Evolutionary conservation across 2,329 filamentous ascomycete genomes (phyloP).

Genomic region (Hirsutella minnesotensis): DNA sequence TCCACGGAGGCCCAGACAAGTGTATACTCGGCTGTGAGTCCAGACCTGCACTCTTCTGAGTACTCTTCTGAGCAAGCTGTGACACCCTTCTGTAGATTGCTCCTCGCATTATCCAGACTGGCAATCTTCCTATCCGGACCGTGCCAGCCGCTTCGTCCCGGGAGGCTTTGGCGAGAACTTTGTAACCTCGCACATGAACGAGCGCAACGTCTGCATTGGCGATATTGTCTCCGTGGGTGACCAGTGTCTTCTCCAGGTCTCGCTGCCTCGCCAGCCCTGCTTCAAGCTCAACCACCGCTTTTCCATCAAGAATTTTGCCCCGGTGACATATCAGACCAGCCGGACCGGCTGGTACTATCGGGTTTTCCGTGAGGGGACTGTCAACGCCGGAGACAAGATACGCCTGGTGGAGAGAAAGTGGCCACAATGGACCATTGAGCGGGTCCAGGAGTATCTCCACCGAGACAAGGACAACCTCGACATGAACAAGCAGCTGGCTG

Average conservation of each 20-base stretch:
- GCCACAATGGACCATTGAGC: conserved; percentile 51
- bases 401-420: conserved; percentile 40
- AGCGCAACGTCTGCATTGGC: conserved; percentile 54
- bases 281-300: conserved; percentile 61
- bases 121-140: conserved; percentile 38
- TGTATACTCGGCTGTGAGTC: conserved; percentile 45
- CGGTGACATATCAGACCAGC: conserved; percentile 25
- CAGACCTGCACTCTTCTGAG: not conserved
- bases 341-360: conserved; percentile 50
- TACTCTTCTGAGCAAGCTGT: not conserved
- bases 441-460: conserved; percentile 51
- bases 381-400: conserved; percentile 45
- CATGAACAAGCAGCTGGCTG: conserved; percentile 40
- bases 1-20: conserved; percentile 52
- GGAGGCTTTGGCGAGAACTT: conserved; percentile 57
- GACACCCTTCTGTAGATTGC: conserved; percentile 36
- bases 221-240: conserved; percentile 43
- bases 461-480: conserved; percentile 36
- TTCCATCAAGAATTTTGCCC: conserved; percentile 48
- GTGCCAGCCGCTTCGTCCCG: conserved; percentile 36
- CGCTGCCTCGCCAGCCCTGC: conserved; percentile 51
- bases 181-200: conserved; percentile 44
- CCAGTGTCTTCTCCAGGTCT: conserved; percentile 43
- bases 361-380: conserved; percentile 40
- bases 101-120: conserved; percentile 45